Conservation (phyloP, 2,329 filamentous ascomycete species). For the Sarocladium brachiariae region DNA sequence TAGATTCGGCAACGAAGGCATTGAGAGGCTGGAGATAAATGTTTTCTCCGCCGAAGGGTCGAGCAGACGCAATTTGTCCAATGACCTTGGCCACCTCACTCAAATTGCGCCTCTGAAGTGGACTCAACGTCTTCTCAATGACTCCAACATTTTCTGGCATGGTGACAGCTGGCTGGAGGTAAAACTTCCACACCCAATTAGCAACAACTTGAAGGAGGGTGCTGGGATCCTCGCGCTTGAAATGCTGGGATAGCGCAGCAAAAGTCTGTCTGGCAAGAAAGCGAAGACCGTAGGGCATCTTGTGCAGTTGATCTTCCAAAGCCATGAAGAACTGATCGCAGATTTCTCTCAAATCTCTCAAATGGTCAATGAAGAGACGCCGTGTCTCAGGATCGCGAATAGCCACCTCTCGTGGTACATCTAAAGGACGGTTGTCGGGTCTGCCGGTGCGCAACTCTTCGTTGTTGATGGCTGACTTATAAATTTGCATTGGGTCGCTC, state of each 20-base stretch:
- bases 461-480: constrained; percentile 91
- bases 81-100: constrained; percentile 88
- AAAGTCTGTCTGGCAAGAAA: constrained; percentile 85
- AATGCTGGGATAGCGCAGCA: constrained; percentile 67
- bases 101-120: constrained; percentile 88
- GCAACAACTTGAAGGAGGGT: constrained; percentile 76
- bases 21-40: constrained; percentile 94
- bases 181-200: constrained; percentile 91
- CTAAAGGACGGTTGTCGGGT: constrained; percentile 71
- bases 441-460: constrained; percentile 89
- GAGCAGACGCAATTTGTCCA: constrained; percentile 78
- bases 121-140: constrained; percentile 80
- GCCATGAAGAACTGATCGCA: constrained; percentile 81
- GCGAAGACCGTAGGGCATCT: constrained; percentile 88
- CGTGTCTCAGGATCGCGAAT: constrained; percentile 92
- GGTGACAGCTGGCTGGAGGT: constrained; percentile 83
- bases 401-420: constrained; percentile 86
- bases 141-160: constrained; percentile 90
- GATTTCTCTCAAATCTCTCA: constrained; percentile 90
- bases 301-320: constrained; percentile 74
- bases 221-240: constrained; percentile 71
- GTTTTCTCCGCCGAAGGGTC: constrained; percentile 88
- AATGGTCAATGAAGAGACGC: constrained; percentile 85
- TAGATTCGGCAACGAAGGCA: constrained; percentile 78
- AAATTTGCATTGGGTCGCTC: constrained; percentile 96